These are phyloP conservation scores for Ceratocystis huliohia DNA, from an alignment of 2,329 filamentous ascomycete species.

Conservation along the genomic window DNA sequence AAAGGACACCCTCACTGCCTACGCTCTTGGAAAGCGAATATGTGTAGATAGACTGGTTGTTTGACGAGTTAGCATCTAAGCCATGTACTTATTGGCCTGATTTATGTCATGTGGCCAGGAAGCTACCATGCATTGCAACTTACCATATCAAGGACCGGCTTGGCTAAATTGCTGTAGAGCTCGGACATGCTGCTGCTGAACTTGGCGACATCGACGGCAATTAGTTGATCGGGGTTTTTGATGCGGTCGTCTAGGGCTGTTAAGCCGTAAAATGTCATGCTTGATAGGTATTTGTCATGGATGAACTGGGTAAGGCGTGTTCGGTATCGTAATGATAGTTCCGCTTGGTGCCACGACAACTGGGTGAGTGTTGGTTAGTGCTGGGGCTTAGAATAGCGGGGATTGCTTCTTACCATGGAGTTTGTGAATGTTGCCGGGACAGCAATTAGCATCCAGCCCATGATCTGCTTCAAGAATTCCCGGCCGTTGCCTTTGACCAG, in stretches of 20 bases:
- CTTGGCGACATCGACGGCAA: slow-evolving; percentile 89
- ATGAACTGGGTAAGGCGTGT: slow-evolving; percentile 88
- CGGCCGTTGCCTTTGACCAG: slow-evolving; percentile 82
- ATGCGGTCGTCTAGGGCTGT: slow-evolving; percentile 92
- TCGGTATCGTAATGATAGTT: slow-evolving; percentile 82
- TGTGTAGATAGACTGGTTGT: slow-evolving; percentile 64
- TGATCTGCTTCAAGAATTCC: slow-evolving; percentile 75
- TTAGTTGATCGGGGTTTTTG: slow-evolving; percentile 95
- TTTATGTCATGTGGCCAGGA: neutral
- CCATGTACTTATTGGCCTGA: neutral
- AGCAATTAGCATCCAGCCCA: slow-evolving; percentile 98
- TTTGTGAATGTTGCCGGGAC: slow-evolving; percentile 96
- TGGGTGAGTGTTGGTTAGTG: slow-evolving; percentile 29
- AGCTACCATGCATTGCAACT: slow-evolving; percentile 20
- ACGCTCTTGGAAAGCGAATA: slow-evolving; percentile 87
- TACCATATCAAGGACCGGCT: slow-evolving; percentile 86
- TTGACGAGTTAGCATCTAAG: slow-evolving; percentile 23
- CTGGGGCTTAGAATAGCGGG: neutral
- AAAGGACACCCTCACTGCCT: slow-evolving; percentile 88
- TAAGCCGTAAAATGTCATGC: slow-evolving; percentile 95
- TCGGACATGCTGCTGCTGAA: slow-evolving; percentile 94
- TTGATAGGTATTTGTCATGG: slow-evolving; percentile 90
- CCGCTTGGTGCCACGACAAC: slow-evolving; percentile 94
- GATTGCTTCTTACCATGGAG: slow-evolving; percentile 59
- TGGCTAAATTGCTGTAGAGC: slow-evolving; percentile 90